Evolutionary conservation across 1,284 basidiomycete genomes (phyloP), one percentile per base, ranked within the genome.

Genomic region (Ustilago tritici): DNA sequence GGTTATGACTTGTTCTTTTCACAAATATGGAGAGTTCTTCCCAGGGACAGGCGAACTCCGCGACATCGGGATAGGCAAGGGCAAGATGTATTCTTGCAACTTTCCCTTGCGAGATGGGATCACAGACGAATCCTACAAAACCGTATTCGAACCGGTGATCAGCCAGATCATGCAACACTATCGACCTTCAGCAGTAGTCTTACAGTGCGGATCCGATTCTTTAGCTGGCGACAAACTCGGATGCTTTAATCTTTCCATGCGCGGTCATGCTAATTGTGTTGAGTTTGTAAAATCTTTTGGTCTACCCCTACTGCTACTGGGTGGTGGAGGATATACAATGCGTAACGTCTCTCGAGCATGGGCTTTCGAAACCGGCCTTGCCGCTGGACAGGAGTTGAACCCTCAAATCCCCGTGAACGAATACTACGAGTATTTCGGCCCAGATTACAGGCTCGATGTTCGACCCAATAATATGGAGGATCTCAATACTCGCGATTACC

Each of bases 21-120:
- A 99, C 88, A 99, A 99, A 87, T 99, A 98, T 82, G 97, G 97
- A 55, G 97, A 99, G 87, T 99, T 94, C 87, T 99, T 99, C 88
- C 97, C 97, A 19, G 97, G 97, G 12, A 99, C 97, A 1, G 97
- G 97, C 36, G 96, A 98, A 87, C 88, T 99, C 49, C 89, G 95
- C 92, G 97, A 99, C 85, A 92, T 93, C 47, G 96, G 96, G 2
- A 93, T 95, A 35, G 91, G 92, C 78, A 95, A 95, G 87, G 85
- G 85, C 23, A 85, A 85, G 49, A 77, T 78, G 80, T 98, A 98
- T 86, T 90, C 97, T 0, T 89, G 96, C 61, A 99, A 99, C 86
- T 95, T 99, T 73, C 97, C 97, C 0, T 85, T 99, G 46, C 90
- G 96, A 69, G 97, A 99, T 84, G 97, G 97, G 4, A 94, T 99